phyloP scores from a whole-genome alignment of 139 green algal species.

The Closterium sp. region DNA sequence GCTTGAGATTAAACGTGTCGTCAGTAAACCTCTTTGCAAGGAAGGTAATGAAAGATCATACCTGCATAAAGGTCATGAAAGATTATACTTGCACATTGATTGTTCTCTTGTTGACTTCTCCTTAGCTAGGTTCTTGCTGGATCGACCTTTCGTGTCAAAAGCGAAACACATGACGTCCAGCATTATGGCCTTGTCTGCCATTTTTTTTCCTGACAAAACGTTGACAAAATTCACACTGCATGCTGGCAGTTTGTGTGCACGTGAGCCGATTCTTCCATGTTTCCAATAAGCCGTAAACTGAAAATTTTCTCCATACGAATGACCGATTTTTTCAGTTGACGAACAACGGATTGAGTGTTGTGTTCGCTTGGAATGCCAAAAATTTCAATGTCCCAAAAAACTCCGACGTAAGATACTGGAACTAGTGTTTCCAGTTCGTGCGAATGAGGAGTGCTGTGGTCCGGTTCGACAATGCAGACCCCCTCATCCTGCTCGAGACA shows the following conservation, averaged over 20 bases:
- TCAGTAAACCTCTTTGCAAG: neutral
- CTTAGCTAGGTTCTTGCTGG: neutral
- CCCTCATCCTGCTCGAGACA: neutral
- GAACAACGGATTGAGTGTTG: neutral
- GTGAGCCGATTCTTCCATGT: neutral
- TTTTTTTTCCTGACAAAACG: neutral
- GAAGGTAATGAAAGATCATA: neutral
- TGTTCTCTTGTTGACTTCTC: neutral
- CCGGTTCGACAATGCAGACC: neutral
- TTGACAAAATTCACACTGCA: neutral
- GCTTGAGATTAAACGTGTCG: neutral
- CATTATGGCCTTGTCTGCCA: neutral
- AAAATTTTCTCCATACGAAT: neutral
- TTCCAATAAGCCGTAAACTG: neutral
- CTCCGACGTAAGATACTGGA: neutral
- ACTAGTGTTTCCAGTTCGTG: neutral
- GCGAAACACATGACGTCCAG: neutral
- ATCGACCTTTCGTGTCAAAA: neutral
- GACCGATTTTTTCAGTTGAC: neutral
- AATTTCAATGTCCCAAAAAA: neutral
- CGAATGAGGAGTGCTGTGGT: neutral
- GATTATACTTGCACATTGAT: neutral
- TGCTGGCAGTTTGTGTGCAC: neutral
- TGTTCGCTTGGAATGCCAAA: neutral
- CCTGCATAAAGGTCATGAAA: neutral